phyloP scores from a whole-genome alignment of 768 basidiomycete species.

The Phaffia tasmanica region DNA sequence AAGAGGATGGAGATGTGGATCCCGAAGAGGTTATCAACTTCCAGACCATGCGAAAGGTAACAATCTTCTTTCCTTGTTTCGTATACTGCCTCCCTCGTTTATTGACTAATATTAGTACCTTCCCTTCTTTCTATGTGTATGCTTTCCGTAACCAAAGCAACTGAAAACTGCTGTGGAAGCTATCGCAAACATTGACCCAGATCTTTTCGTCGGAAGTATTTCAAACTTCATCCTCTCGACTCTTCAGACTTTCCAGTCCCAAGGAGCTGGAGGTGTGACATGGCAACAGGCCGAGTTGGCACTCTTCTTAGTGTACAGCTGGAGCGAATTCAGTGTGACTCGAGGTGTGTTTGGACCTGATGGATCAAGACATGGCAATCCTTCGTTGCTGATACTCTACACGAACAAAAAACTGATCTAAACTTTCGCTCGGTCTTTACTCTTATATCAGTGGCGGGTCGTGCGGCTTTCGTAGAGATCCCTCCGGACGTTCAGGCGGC shows the following conservation, averaged over 20 bases:
- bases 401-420: not conserved
- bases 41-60: constrained; percentile 70
- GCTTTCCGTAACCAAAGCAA: constrained; percentile 43
- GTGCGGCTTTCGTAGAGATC: constrained; percentile 72
- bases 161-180: constrained; percentile 77
- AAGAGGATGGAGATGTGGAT: constrained; percentile 57
- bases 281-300: constrained; percentile 94
- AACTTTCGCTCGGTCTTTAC: constrained; percentile 39
- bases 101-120: not conserved
- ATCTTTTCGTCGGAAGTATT: constrained; percentile 69
- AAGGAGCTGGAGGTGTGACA: constrained; percentile 51
- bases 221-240: constrained; percentile 62
- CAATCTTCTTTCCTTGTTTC: constrained; percentile 22
- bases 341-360: constrained; percentile 51
- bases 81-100: not conserved
- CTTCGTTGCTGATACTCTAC: no score
- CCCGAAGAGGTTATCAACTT: constrained; percentile 78
- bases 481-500: constrained; percentile 49
- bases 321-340: constrained; percentile 61
- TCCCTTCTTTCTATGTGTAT: not conserved
- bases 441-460: constrained; percentile 57
- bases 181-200: constrained; percentile 69
- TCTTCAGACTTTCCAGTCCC: constrained; percentile 51
- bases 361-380: no score
- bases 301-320: constrained; percentile 84